phyloP scores from a whole-genome alignment of 2,329 filamentous ascomycete species.

The Venturia effusa region DNA sequence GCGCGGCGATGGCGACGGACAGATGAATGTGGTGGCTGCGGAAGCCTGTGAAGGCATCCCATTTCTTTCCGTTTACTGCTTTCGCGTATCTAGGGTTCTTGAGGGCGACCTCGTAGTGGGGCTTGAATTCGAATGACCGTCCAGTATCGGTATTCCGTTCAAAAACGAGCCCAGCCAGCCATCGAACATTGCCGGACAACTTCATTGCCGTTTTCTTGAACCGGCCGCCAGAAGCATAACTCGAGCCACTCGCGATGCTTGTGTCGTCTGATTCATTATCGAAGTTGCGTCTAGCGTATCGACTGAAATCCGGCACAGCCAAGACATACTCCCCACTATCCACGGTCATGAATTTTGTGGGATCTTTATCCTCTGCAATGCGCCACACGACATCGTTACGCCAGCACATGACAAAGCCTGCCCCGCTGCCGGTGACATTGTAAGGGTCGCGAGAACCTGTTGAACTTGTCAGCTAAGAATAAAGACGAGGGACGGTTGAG shows the following conservation, averaged over 20 bases:
- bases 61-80: constrained; percentile 31
- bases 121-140: constrained; percentile 78
- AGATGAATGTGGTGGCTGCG: constrained; percentile 94
- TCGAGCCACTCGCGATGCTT: constrained; percentile 47
- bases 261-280: constrained; percentile 45
- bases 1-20: constrained; percentile 82
- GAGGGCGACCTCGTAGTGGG: constrained; percentile 83
- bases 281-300: constrained; percentile 62
- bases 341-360: constrained; percentile 87
- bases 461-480: constrained; percentile 13
- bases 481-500: not conserved
- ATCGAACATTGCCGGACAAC: constrained; percentile 88
- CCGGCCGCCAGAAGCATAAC: constrained; percentile 50
- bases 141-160: constrained; percentile 68
- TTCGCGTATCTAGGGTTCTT: constrained; percentile 69
- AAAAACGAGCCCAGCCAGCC: constrained; percentile 84
- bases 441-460: constrained; percentile 77
- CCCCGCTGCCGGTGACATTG: constrained; percentile 80
- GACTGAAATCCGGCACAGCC: constrained; percentile 86
- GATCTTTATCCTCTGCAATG: constrained; percentile 74
- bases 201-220: constrained; percentile 99
- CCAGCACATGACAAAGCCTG: constrained; percentile 98
- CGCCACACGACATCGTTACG: constrained; percentile 84
- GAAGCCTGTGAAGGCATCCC: constrained; percentile 70
- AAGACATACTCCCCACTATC: constrained; percentile 92